Evolutionary conservation across 164 flowering plant genomes (phyloP), one percentile per base, ranked within the genome.

Genomic region (Liquidambar formosana): DNA sequence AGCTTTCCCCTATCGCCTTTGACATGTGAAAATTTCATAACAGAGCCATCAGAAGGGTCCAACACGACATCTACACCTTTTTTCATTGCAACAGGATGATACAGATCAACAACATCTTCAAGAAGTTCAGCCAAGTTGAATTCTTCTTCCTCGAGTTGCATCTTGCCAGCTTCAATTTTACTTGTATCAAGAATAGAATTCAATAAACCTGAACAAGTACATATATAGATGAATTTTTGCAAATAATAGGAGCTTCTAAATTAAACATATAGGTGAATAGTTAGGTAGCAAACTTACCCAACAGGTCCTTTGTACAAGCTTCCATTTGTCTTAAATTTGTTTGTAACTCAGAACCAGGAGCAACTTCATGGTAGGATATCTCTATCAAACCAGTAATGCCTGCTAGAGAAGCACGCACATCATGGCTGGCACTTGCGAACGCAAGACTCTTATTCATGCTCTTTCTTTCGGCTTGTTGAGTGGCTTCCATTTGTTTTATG

Each of bases 131-230:
- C 86, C 53, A 91, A 16, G 71, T 89, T 77, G 69, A 91, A 91
- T 44, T 85, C 92, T 44, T 74, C 87, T 65, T 88, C 90, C 14
- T 82, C 87, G 3, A 95, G 78, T n/a, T 82, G 82, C 90, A 93
- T 86, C 71, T 85, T 93, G 0, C 96, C 97, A 1, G 91, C 91
- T 74, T 95, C 99, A 22, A 90, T 83, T 73, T 90, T 96, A 76
- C 93, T 91, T 26, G 79, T 78, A 69, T 96, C 98, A 13, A 96
- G 91, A 68, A 96, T 78, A n/a, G 91, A 80, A 67, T 86, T 91
- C 76, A 96, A 66, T 27, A 96, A 78, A n/a, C 78, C 98, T 94
- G 80, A 66, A 45, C 38, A 21, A 22, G 8, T 14, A 56, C 1
- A 14, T 43, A 11, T 43, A 8, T 46, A 3, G 16, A 2, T 11